Conservation (phyloP, 352 stramenopile species). For the Phytophthora gonapodyides region DNA sequence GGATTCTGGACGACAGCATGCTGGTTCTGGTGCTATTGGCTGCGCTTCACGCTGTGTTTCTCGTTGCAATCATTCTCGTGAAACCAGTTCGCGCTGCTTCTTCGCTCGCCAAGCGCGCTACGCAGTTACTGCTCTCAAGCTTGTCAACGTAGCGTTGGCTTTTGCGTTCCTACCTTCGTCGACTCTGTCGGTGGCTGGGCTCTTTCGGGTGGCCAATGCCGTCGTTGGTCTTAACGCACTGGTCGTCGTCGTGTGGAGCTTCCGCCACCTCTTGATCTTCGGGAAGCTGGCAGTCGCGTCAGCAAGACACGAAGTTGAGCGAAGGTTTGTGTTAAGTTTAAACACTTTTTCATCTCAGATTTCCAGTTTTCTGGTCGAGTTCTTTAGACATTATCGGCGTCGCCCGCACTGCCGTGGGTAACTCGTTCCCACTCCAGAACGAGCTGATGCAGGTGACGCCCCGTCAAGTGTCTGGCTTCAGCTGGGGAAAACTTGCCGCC, state of each 20-base stretch:
- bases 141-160: constrained; percentile 49
- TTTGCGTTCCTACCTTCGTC: constrained; percentile 53
- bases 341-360: too few relatives aligned
- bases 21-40: constrained; percentile 52
- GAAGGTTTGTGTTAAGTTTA: too few relatives aligned
- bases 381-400: too few relatives aligned
- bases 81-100: constrained; percentile 30
- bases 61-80: constrained; percentile 36
- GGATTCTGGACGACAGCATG: constrained; percentile 42
- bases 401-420: constrained; percentile 1
- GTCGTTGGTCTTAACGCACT: constrained; percentile 56
- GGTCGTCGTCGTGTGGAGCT: constrained; percentile 51
- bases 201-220: constrained; percentile 35
- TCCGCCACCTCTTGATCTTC: constrained; percentile 60
- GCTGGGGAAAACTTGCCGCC: constrained; percentile 29
- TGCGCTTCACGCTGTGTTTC: constrained; percentile 45
- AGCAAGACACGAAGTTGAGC: constrained; percentile 11
- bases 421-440: constrained; percentile 26
- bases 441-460: constrained; percentile 42
- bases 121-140: constrained; percentile 37
- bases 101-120: constrained; percentile 28
- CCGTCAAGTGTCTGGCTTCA: constrained; percentile 38
- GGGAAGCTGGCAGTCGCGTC: constrained; percentile 24
- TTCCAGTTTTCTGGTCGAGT: too few relatives aligned
- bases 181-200: constrained; percentile 24